phyloP scores from a whole-genome alignment of 2,329 filamentous ascomycete genomes.

The Venturia aucupariae region DNA sequence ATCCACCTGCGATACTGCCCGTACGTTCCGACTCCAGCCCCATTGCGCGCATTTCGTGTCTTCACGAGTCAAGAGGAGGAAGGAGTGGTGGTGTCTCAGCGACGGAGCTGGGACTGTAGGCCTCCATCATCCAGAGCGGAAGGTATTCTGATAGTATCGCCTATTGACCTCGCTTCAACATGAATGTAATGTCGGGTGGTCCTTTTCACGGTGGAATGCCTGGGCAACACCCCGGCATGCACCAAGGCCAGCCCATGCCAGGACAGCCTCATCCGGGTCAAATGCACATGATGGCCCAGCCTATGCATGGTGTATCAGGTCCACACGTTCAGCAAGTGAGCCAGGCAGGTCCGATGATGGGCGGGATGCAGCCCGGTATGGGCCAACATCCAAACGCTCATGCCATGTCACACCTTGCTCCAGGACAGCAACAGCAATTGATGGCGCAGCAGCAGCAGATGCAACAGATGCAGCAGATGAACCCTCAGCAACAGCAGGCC shows the following conservation, averaged over 20 bases:
- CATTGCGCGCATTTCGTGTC: background rate
- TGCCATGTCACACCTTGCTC: constrained; percentile 62
- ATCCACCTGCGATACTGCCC: background rate
- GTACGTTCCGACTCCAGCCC: background rate
- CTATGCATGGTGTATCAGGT: constrained; percentile 63
- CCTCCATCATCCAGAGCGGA: constrained; percentile 3
- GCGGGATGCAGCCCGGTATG: constrained; percentile 58
- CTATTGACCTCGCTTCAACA: constrained; percentile 8
- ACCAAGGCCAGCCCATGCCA: constrained; percentile 54
- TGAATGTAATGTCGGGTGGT: constrained; percentile 57
- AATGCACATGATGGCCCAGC: constrained; percentile 50
- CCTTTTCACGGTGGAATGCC: constrained; percentile 58
- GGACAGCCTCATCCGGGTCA: constrained; percentile 63
- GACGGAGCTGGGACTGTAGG: constrained; percentile 11
- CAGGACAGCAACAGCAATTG: constrained; percentile 27
- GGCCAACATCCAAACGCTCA: constrained; percentile 54
- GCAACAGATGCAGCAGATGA: constrained; percentile 38
- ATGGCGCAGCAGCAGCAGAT: constrained; percentile 42
- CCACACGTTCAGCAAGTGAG: constrained; percentile 63
- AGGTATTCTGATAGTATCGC: background rate
- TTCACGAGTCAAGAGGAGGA: constrained; percentile 4
- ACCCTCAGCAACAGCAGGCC: background rate
- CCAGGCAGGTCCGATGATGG: constrained; percentile 64
- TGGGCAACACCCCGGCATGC: constrained; percentile 56
- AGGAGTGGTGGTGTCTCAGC: constrained; percentile 11